Evolutionary conservation across 176 grass and related monocot species (phyloP).

Genomic region (Tillandsia fasciculata): DNA sequence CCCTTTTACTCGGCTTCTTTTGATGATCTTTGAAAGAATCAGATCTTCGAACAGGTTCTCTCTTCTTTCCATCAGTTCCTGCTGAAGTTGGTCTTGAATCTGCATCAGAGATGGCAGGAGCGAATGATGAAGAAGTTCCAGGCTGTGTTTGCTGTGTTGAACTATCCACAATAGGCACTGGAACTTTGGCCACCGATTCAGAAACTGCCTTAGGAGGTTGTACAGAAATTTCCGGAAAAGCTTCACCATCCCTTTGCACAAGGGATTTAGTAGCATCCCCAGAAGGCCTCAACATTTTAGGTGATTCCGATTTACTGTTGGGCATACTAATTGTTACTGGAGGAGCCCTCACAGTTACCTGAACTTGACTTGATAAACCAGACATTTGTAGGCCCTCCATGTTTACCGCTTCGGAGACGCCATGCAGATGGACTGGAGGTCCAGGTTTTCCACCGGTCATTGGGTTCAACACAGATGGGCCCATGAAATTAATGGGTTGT

Average conservation of each 20-base stretch:
- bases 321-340: constrained; percentile 43
- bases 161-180: constrained; percentile 16
- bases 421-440: neutral
- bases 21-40: constrained; percentile 56
- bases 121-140: constrained; percentile 13
- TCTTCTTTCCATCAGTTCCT: constrained; percentile 41
- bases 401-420: constrained; percentile 14
- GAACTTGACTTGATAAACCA: constrained; percentile 17
- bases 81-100: constrained; percentile 21
- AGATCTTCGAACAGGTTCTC: constrained; percentile 34
- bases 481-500: constrained; percentile 30
- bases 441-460: constrained; percentile 10
- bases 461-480: constrained; percentile 23
- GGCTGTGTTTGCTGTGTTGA: constrained; percentile 19
- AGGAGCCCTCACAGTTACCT: constrained; percentile 24
- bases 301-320: constrained; percentile 34
- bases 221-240: constrained; percentile 18
- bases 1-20: constrained; percentile 35
- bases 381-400: constrained; percentile 20
- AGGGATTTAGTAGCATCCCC: constrained; percentile 13
- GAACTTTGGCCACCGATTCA: constrained; percentile 15
- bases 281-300: constrained; percentile 26
- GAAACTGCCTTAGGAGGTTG: constrained; percentile 18
- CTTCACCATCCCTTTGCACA: constrained; percentile 25
- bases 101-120: constrained; percentile 1